phyloP scores from a whole-genome alignment of 345 rosid species.

The Arabis alpina region DNA sequence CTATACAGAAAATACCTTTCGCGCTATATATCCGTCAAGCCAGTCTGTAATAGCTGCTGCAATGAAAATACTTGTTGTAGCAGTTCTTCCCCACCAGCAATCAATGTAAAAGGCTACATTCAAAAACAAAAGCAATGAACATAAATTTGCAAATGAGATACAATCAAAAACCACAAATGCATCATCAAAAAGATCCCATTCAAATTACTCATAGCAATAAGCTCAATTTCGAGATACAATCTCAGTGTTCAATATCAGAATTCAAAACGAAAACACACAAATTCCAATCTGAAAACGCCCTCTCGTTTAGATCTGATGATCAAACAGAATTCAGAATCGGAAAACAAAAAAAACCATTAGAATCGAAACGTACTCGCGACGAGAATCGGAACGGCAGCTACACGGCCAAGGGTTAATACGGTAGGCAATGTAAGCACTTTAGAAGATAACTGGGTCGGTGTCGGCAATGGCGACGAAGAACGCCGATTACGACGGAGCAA shows the following conservation, averaged over 20 bases:
- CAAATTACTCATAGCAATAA: background rate
- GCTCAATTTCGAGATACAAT: slow-evolving; percentile 24
- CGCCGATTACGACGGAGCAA: slow-evolving; percentile 35
- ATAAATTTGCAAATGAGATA: background rate
- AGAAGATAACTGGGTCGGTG: slow-evolving; percentile 41
- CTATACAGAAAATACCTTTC: slow-evolving; percentile 60
- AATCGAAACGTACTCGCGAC: slow-evolving; percentile 58
- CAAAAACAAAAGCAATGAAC: slow-evolving; percentile 20
- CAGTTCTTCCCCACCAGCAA: slow-evolving; percentile 90
- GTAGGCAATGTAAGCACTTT: slow-evolving; percentile 91
- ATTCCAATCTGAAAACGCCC: slow-evolving; percentile 17
- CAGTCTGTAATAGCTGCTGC: slow-evolving; percentile 98
- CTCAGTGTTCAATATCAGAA: background rate
- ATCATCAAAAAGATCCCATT: slow-evolving; percentile 17
- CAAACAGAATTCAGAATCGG: slow-evolving; percentile 11
- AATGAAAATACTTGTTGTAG: slow-evolving; percentile 86
- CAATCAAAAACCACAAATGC: slow-evolving; percentile 6
- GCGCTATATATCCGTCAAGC: slow-evolving; percentile 98
- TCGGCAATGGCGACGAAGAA: slow-evolving; percentile 43
- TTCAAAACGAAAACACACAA: background rate
- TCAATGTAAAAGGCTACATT: slow-evolving; percentile 81
- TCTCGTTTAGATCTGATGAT: slow-evolving; percentile 26
- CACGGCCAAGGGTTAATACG: slow-evolving; percentile 90
- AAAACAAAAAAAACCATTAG: background rate
- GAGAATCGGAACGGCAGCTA: slow-evolving; percentile 89